Base-by-base conservation (phyloP, 306 rosid genomes). In the Hylodesmum podocarpum region DNA sequence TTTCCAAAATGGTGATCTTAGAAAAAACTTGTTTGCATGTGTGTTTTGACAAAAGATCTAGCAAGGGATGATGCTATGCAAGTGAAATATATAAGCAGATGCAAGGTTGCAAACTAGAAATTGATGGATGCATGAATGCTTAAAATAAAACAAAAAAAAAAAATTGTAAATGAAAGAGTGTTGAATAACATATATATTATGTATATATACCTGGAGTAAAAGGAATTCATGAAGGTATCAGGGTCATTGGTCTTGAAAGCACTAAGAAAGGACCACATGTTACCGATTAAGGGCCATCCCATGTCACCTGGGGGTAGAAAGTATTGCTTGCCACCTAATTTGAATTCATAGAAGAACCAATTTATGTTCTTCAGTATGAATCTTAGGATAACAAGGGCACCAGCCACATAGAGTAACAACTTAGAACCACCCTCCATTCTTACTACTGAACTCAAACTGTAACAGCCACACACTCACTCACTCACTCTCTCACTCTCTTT, bases 201-300 rank as follows among this genome's bases (percentile, higher is more conserved):
- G 36, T 33, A 6, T 2, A 2, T 28, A 7, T 29, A 87, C 97
- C 93, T 92, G 70, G 87, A 71, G 18, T 84, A 65, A 28, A 82
- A 70, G 54, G 90, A 77, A 27, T 79, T 27, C 64, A 91, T 59
- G 84, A 93, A 93, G 25, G 98, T 65, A 19, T 91, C 98, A 31
- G 98, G 98, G 3, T 83, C 16, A 18, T 5, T 6, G 24, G 95
- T 80, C 81, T 89, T 93, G 93, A 89, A 93, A 34, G 97, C 97
- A 55, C 50, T 8, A 21, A 93, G 98, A 79, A 93, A 93, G 61
- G 91, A 72, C 97, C 93, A 89, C 98, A 93, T 93, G 65, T 93
- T 93, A 7, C 98, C 98, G 29, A 93, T 67, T 80, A 89, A 77
- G 37, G 97, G 98, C 91, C 84, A 89, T 0, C 98, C 98, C 80